phyloP scores from a whole-genome alignment of 768 basidiomycete genomes.

The Lactifluus volemus region DNA sequence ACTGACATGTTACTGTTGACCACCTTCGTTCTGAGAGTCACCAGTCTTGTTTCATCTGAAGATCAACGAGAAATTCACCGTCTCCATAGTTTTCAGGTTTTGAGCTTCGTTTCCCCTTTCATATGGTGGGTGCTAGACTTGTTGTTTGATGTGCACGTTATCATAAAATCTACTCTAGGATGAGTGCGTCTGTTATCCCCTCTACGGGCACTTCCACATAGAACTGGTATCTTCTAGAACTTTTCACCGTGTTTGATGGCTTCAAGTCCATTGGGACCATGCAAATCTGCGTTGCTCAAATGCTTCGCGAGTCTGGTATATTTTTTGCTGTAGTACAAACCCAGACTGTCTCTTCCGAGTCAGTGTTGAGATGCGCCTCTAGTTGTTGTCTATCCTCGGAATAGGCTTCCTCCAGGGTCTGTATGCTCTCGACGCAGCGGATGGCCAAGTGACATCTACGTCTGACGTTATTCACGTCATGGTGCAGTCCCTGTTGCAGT shows the following conservation, averaged over 20 bases:
- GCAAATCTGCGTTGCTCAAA: conserved; percentile 88
- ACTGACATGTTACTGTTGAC: conserved; percentile 66
- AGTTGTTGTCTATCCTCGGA: conserved; percentile 77
- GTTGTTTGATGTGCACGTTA: background rate
- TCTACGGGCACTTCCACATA: background rate
- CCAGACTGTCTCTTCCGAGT: background rate
- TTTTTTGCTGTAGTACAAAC: conserved; percentile 66
- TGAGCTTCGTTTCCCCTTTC: conserved; percentile 82
- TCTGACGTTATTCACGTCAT: conserved; percentile 50
- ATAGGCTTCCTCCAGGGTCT: conserved; percentile 82
- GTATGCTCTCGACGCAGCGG: conserved; percentile 86
- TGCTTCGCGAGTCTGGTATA: conserved; percentile 87
- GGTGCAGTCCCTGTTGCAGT: conserved; percentile 79
- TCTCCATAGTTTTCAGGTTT: conserved; percentile 74
- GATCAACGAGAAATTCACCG: conserved; percentile 34
- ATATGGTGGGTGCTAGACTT: conserved; percentile 54
- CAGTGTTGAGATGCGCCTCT: background rate
- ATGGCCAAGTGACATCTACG: conserved; percentile 41
- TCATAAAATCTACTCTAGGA: conserved; percentile 38
- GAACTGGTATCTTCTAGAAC: conserved; percentile 35
- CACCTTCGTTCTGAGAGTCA: conserved; percentile 67
- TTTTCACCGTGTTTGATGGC: conserved; percentile 75
- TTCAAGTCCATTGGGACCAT: conserved; percentile 87
- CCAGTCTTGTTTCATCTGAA: conserved; percentile 36
- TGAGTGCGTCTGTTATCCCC: conserved; percentile 48